Evolutionary conservation across 2,329 filamentous ascomycete species (phyloP).

Genomic region (Clonostachys byssicola): DNA sequence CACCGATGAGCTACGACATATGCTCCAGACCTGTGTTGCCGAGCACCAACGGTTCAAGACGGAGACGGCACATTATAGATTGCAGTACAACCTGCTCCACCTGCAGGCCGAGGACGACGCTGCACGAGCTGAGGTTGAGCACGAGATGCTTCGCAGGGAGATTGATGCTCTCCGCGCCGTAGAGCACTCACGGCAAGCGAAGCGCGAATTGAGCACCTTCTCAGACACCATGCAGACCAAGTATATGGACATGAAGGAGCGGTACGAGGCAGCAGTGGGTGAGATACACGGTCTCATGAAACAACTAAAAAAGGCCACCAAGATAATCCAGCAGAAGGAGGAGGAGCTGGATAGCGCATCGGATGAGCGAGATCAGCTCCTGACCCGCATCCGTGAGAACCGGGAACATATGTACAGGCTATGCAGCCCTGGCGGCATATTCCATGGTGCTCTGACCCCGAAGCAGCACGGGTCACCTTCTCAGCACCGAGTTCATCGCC

Average conservation of each 20-base stretch:
- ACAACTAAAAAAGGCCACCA: conserved; percentile 70
- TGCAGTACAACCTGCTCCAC: conserved; percentile 80
- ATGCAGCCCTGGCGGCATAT: conserved; percentile 68
- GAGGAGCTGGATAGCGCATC: conserved; percentile 65
- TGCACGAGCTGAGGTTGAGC: conserved; percentile 84
- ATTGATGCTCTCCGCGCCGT: conserved; percentile 77
- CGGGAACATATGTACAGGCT: conserved; percentile 80
- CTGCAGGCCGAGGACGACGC: conserved; percentile 82
- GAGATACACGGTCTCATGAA: conserved; percentile 62
- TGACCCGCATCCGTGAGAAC: conserved; percentile 84
- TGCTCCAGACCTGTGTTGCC: conserved; percentile 49
- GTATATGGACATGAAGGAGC: conserved; percentile 59
- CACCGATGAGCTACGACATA: conserved; percentile 49
- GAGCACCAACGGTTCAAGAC: conserved; percentile 65
- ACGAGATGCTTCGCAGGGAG: conserved; percentile 85
- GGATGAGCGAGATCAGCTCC: conserved; percentile 73
- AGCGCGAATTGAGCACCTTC: conserved; percentile 45
- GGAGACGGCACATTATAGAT: conserved; percentile 82
- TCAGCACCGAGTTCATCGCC: conserved; percentile 4
- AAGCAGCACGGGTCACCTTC: conserved; percentile 30
- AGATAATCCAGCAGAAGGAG: conserved; percentile 72
- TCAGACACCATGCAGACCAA: conserved; percentile 49
- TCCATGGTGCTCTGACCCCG: conserved; percentile 59
- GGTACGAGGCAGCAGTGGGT: conserved; percentile 61
- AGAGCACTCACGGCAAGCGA: conserved; percentile 63